Conservation (phyloP, 768 basidiomycete genomes). For the Leucocoprinus sp. region DNA sequence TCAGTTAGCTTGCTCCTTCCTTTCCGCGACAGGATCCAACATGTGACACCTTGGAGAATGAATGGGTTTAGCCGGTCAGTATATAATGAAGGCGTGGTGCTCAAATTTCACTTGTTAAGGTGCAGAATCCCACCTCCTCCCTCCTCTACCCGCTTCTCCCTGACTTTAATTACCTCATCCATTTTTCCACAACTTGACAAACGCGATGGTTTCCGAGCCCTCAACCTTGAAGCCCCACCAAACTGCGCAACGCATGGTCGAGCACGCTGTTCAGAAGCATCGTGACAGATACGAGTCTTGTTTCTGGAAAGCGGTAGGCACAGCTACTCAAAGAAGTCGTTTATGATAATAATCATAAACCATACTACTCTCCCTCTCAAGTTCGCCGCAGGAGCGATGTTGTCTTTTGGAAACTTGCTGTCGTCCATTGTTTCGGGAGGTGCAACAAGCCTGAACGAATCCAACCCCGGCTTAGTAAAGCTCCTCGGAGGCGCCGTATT, state of each 20-base stretch:
- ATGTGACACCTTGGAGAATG: no score
- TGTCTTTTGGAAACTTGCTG: constrained; percentile 68
- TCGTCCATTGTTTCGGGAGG: constrained; percentile 56
- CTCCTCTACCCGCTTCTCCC: neutral
- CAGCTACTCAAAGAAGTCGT: no score
- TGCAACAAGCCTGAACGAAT: constrained; percentile 35
- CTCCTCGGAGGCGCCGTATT: constrained; percentile 62
- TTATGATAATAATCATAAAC: neutral
- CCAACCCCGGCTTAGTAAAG: constrained; percentile 63
- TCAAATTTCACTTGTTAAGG: neutral
- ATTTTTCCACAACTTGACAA: constrained; percentile 1
- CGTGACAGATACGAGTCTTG: constrained; percentile 48
- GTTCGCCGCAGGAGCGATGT: constrained; percentile 63
- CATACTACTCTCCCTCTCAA: constrained; percentile 18
- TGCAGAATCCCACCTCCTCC: neutral
- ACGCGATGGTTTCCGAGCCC: constrained; percentile 15
- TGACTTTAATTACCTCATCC: neutral
- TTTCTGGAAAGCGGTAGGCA: constrained; percentile 65
- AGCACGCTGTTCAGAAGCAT: constrained; percentile 54
- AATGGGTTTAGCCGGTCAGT: no score
- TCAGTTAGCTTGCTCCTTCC: no score
- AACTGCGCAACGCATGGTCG: constrained; percentile 50
- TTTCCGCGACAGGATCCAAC: no score
- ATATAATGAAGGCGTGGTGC: no score
- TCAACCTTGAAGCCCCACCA: constrained; percentile 49